Percentiles rank a stretch among this genome's conserved stretches.
phyloP scores from a whole-genome alignment of 2,329 filamentous ascomycete genomes.

The Cladosporium velox region DNA sequence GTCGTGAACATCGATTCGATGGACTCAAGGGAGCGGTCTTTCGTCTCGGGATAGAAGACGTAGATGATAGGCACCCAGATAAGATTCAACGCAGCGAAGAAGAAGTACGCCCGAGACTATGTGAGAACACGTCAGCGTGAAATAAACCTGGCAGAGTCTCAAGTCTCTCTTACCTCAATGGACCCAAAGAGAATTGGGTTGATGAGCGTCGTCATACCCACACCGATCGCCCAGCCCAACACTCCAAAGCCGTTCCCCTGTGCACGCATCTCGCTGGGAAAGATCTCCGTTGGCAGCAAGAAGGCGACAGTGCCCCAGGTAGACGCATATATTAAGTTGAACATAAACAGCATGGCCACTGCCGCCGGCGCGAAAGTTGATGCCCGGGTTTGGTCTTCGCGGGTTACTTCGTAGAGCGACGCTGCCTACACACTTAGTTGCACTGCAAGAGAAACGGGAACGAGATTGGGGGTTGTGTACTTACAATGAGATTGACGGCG shows the following conservation, averaged over 20 bases:
- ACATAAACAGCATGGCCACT: constrained; percentile 53
- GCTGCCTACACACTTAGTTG: constrained; percentile 29
- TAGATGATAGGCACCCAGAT: constrained; percentile 55
- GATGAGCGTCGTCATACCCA: constrained; percentile 54
- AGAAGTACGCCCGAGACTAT: constrained; percentile 52
- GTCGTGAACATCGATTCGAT: constrained; percentile 54
- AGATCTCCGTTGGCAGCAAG: constrained; percentile 58
- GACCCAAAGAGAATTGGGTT: constrained; percentile 55
- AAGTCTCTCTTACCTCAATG: constrained; percentile 35
- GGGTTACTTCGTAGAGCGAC: constrained; percentile 47
- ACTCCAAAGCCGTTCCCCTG: constrained; percentile 62
- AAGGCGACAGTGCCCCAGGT: constrained; percentile 55
- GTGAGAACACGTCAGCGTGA: too few relatives aligned
- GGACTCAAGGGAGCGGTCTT: constrained; percentile 53
- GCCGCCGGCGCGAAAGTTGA: constrained; percentile 48
- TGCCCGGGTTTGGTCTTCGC: constrained; percentile 40
- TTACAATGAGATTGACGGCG: constrained; percentile 44
- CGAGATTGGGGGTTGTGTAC: background rate
- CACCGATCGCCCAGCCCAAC: constrained; percentile 60
- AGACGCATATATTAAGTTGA: constrained; percentile 55
- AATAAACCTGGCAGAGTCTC: background rate
- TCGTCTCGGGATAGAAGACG: constrained; percentile 49
- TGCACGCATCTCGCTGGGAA: constrained; percentile 58
- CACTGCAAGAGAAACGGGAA: too few relatives aligned
- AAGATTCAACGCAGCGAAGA: constrained; percentile 55